Base-by-base conservation (phyloP, 148 eudicot species). In the Simmondsia chinensis region DNA sequence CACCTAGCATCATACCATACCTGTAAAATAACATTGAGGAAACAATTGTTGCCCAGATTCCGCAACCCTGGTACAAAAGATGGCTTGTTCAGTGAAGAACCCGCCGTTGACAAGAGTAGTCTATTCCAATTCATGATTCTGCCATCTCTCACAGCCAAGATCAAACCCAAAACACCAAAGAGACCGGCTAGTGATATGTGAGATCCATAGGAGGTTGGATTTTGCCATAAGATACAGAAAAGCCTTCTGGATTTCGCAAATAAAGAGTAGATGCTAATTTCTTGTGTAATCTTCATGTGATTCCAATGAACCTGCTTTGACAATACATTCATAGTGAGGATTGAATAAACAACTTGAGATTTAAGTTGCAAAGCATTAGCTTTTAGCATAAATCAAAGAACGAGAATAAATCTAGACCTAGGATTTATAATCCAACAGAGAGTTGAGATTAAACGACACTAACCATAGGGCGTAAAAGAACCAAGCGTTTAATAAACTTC, bases 21-120 rank as follows among this genome's bases (percentile, higher is more conserved):
- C 97, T 91, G 97, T 57, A 91, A 63, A 70, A 91, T 66, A 17
- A 82, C 97, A 81, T 91, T 91, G 17, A 91, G 58, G 62, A 91
- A 91, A 35, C 97, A 91, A 54, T 82, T 91, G 56, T 91, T 85
- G 8, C 97, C 97, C 6, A 85, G 70, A 69, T 91, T 91, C 15
- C 69, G 65, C 80, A 91, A 70, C 14, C 97, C 97, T 6, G 95
- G 93, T 8, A 89, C 80, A 7, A 64, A 52, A 62, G 32, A 57
- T 26, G 31, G 27, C 55, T 54, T 52, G 23, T 68, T 69, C 14
- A 46, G 27, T 21, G 56, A 36, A 35, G n/a, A 16, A 28, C 35
- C 48, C 11, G 21, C 30, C n/a, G 40, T 56, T 4, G 69, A 67
- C 59, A 48, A 57, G 35, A 15, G 18, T 27, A 50, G 34, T 42